These are phyloP conservation scores for Fusarium tricinctum DNA, from an alignment of 2,329 filamentous ascomycete species.

Conservation along the genomic window DNA sequence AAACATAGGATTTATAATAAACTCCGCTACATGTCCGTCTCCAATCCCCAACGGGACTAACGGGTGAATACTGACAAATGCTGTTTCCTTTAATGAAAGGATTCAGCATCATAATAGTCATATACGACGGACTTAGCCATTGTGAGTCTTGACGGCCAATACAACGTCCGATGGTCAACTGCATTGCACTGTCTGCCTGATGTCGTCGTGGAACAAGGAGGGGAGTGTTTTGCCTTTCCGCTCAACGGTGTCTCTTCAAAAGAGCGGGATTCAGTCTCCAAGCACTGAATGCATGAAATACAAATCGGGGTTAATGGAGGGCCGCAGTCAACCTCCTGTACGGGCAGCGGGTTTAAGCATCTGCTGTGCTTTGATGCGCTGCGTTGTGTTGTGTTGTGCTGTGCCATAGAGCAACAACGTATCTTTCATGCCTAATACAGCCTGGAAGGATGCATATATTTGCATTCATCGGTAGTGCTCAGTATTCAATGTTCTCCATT, in stretches of 20 bases:
- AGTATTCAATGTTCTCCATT: not conserved
- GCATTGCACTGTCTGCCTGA: constrained; percentile 26
- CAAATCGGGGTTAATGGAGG: constrained; percentile 25
- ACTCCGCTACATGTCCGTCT: constrained; percentile 37
- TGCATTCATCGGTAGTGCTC: constrained; percentile 10
- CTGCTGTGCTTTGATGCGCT: not conserved
- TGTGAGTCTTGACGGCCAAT: not conserved
- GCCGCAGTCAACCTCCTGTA: constrained; percentile 12
- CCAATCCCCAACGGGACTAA: constrained; percentile 11
- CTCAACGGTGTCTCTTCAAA: constrained; percentile 40
- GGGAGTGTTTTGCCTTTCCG: constrained; percentile 35
- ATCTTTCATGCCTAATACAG: constrained; percentile 28
- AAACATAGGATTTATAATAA: constrained; percentile 28
- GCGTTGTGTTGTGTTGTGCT: constrained; percentile 4
- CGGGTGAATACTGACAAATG: constrained; percentile 23
- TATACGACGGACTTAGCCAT: not conserved
- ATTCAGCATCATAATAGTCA: constrained; percentile 10
- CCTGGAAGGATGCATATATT: constrained; percentile 28
- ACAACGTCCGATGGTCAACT: not conserved
- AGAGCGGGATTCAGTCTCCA: constrained; percentile 39
- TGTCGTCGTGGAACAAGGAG: constrained; percentile 33
- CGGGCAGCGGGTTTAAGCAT: not conserved
- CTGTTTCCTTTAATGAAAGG: not conserved
- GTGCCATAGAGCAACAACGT: constrained; percentile 22
- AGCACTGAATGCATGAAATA: constrained; percentile 17